Base-by-base conservation (phyloP, 2,329 filamentous ascomycete species). In the Penicillium thymicola region DNA sequence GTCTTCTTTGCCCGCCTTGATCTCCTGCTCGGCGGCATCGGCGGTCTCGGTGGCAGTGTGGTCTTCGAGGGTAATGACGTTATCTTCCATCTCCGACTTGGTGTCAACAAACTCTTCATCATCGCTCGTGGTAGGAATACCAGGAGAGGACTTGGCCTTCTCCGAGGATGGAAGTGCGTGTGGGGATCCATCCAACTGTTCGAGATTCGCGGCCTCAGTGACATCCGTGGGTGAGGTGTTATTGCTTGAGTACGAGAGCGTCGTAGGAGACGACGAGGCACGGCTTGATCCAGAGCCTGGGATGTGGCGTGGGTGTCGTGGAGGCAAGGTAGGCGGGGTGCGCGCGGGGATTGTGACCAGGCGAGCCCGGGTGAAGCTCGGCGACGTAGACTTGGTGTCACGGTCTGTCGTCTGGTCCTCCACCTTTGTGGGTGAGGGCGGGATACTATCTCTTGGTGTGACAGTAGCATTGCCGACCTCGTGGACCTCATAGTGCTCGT, bases 261-360 rank as follows among this genome's bases (percentile, higher is more conserved):
- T 57, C 36, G 70, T 67, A 2, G 60, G 59, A 23, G 68, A 66
- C 3, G 58, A 62, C 54, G 70, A 51, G 48, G 66, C 44, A 59
- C 67, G 40, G 58, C 59, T 54, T 54, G 67, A 57, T 27, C 59
- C 53, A 59, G 66, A 58, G 55, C 60, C 51, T 72, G 59, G 64
- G 25, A 63, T 46, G 38, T 66, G 72, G 10, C 68, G 63, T 16
- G 90, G 88, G 68, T 89, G 96, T 46, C 92, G 82, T 3, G 85
- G 81, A 1, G 92, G 92, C 13, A 96, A 81, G 9, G 89, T 86
- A 1, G 92, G 92, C 1, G 90, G 85, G 18, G 61, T 67, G 1
- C 87, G 75, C 36, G 91, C 84, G 75, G 89, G 86, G 57, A 97
- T 96, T 44, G 85, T 92, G 28, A 97, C 90, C 49, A 97, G 79